A percentile compares a stretch with the other conserved stretches of the same genome.
These are phyloP conservation scores for Davidsoniella neocaledoniae DNA, from an alignment of 2,329 filamentous ascomycete species.

Conservation along the genomic window DNA sequence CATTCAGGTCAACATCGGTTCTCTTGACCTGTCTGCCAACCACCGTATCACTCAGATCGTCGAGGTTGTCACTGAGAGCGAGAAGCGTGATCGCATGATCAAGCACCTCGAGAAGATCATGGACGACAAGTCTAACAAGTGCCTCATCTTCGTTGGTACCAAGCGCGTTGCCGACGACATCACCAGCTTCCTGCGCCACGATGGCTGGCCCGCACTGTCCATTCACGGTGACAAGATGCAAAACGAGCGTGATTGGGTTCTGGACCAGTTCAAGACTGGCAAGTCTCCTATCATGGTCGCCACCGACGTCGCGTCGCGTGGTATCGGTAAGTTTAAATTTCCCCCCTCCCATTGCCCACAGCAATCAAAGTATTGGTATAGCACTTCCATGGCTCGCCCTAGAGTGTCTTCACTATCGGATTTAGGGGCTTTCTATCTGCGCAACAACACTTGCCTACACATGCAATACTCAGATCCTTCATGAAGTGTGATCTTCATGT, in stretches of 20 bases:
- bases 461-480: conserved; percentile 2
- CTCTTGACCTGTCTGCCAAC: conserved; percentile 89
- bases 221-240: conserved; percentile 99
- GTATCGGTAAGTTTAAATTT: conserved; percentile 87
- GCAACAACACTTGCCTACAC: conserved; percentile 65
- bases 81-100: conserved; percentile 95
- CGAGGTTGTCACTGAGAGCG: conserved; percentile 86
- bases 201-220: conserved; percentile 93
- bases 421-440: conserved; percentile 75
- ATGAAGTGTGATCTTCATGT: conserved; percentile 54
- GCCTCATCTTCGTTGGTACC: conserved; percentile 81
- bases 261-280: conserved; percentile 98
- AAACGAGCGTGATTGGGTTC: conserved; percentile 97
- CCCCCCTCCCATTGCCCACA: conserved; percentile 22
- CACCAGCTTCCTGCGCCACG: conserved; percentile 89
- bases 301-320: conserved; percentile 98
- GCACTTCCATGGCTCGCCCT: conserved; percentile 39
- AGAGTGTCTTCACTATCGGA: conserved; percentile 79
- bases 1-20: conserved; percentile 98
- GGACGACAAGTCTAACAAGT: conserved; percentile 91
- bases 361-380: conserved; percentile 15
- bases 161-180: conserved; percentile 98
- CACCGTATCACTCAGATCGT: conserved; percentile 96
- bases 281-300: conserved; percentile 99
- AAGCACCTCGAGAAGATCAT: conserved; percentile 97